Conservation (phyloP, 768 basidiomycete genomes). For the Suillus brevipes region DNA sequence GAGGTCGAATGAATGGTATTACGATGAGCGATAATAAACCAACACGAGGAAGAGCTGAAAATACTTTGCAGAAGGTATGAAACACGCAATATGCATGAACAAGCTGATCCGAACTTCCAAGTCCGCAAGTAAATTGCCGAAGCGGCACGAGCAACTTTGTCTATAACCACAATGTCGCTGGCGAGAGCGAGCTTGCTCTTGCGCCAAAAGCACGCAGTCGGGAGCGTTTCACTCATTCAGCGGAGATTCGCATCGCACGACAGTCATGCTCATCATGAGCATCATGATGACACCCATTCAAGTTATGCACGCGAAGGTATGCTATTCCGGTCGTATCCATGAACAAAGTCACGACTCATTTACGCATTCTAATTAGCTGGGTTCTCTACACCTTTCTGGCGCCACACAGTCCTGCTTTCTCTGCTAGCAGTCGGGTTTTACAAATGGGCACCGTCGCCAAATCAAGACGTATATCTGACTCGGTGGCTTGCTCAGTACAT, state of each 20-base stretch:
- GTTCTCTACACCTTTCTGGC: conserved; percentile 68
- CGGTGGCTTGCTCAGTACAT: conserved; percentile 63
- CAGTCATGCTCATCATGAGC: conserved; percentile 43
- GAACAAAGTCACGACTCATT: neutral
- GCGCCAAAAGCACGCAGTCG: conserved; percentile 34
- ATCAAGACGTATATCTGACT: conserved; percentile 63
- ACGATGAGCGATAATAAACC: neutral
- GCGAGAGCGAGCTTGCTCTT: conserved; percentile 39
- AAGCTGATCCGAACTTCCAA: conserved; percentile 1
- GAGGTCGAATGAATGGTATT: neutral
- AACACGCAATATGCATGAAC: neutral
- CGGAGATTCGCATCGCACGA: conserved; percentile 46
- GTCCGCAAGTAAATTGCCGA: conserved; percentile 14
- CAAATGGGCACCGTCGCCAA: conserved; percentile 66
- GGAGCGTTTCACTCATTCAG: conserved; percentile 31
- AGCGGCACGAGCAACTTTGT: conserved; percentile 9
- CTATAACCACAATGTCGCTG: conserved; percentile 40
- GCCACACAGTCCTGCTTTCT: conserved; percentile 55
- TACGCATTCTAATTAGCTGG: conserved; percentile 38
- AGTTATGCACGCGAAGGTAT: conserved; percentile 66
- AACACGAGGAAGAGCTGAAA: neutral
- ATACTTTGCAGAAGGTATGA: neutral
- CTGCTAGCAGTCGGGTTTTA: conserved; percentile 54
- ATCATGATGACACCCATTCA: conserved; percentile 38
- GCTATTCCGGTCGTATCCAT: conserved; percentile 18